Evolutionary conservation across 495 filamentous ascomycete species (phyloP).

Genomic region (Daldinia caldariorum): DNA sequence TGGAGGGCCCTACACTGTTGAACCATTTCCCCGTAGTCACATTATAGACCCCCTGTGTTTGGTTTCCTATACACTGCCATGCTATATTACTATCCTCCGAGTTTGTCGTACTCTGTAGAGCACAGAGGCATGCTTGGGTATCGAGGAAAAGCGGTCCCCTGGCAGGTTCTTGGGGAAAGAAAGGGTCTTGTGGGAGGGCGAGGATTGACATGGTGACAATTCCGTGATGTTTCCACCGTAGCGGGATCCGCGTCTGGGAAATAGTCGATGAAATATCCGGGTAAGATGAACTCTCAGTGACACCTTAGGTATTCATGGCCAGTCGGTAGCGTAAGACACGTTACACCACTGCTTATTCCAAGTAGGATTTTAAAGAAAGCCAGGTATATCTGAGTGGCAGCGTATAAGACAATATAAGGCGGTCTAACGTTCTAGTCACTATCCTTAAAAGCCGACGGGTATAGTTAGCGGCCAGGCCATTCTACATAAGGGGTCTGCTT

Average conservation of each 20-base stretch:
- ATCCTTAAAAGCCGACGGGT: slow-evolving; percentile 8
- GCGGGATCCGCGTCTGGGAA: background rate
- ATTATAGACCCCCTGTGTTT: slow-evolving; percentile 41
- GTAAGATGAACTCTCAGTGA: background rate
- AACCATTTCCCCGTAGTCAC: slow-evolving; percentile 56
- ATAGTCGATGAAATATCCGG: background rate
- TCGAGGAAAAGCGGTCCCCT: slow-evolving; percentile 54
- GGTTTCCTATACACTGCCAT: slow-evolving; percentile 56
- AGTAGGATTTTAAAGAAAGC: background rate
- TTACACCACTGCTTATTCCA: background rate
- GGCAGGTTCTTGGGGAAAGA: slow-evolving; percentile 39
- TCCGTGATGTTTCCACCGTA: background rate
- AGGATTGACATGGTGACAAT: slow-evolving; percentile 11
- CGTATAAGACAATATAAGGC: background rate
- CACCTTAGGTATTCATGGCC: background rate
- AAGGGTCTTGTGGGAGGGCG: slow-evolving; percentile 46
- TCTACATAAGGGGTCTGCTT: slow-evolving; percentile 29
- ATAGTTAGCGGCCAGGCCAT: slow-evolving; percentile 6
- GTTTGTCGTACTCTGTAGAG: slow-evolving; percentile 37
- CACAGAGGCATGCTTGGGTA: slow-evolving; percentile 52
- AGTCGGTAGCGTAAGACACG: background rate
- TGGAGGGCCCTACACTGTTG: slow-evolving; percentile 33
- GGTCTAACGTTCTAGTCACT: slow-evolving; percentile 5
- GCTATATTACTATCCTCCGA: slow-evolving; percentile 8
- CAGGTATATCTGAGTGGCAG: background rate